These are phyloP conservation scores for Escovopsis sp. DNA, from an alignment of 2,329 filamentous ascomycete species.

Conservation along the genomic window DNA sequence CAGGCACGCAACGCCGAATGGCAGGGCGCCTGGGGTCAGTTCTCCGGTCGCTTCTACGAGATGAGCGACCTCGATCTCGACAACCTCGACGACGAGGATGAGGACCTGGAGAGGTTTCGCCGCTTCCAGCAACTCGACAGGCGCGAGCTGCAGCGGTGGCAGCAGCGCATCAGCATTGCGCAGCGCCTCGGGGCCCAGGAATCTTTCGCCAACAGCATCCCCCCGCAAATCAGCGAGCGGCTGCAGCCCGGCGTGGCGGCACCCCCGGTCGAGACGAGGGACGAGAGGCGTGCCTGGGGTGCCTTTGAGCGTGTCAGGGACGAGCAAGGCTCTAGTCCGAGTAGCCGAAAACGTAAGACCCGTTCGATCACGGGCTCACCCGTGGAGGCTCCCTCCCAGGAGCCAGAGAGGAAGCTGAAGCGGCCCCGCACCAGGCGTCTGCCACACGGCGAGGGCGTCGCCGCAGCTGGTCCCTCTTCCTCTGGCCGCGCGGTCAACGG, in stretches of 20 bases:
- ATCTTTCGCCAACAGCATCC: constrained; percentile 50
- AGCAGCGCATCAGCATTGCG: constrained; percentile 69
- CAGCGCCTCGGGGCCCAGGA: constrained; percentile 61
- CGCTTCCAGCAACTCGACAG: constrained; percentile 38
- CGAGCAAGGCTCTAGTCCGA: constrained; percentile 36
- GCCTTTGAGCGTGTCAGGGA: constrained; percentile 76
- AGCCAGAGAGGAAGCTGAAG: constrained; percentile 74
- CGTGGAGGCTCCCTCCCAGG: constrained; percentile 41
- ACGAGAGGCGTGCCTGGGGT: constrained; percentile 78
- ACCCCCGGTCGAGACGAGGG: constrained; percentile 51
- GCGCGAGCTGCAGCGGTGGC: constrained; percentile 58
- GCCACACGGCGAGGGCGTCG: constrained; percentile 31
- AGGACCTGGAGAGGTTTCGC: constrained; percentile 47
- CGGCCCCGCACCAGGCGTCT: constrained; percentile 66
- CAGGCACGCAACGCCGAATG: constrained; percentile 66
- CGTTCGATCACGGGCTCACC: constrained; percentile 58
- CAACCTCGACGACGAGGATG: constrained; percentile 43
- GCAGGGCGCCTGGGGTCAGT: constrained; percentile 69
- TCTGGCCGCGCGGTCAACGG: constrained; percentile 9
- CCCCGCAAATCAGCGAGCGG: constrained; percentile 43
- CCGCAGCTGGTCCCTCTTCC: constrained; percentile 7
- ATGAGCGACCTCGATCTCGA: constrained; percentile 27
- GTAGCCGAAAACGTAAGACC: constrained; percentile 57
- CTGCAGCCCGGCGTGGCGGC: constrained; percentile 29
- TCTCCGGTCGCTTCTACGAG: constrained; percentile 47